These are phyloP conservation scores for Hordeum pubiflorum DNA, from an alignment of 202 grass and related monocot genomes.

Conservation along the genomic window DNA sequence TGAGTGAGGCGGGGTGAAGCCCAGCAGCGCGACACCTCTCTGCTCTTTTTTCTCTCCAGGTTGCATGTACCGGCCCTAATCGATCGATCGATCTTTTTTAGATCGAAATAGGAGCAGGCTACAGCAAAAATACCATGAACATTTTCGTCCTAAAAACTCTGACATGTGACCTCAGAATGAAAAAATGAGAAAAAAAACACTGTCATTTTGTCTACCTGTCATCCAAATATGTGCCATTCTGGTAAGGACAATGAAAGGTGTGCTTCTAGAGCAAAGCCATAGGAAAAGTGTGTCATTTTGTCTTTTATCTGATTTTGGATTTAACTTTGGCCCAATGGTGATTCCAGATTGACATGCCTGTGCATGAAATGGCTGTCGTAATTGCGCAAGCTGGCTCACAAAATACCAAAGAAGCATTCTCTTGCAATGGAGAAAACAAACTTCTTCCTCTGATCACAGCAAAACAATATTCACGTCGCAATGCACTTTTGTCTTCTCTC, in stretches of 20 bases:
- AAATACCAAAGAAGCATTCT: slow-evolving; percentile 27
- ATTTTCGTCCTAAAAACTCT: neutral
- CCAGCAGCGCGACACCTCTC: neutral
- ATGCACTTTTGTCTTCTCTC: slow-evolving; percentile 55
- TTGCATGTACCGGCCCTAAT: neutral
- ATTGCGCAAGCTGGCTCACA: slow-evolving; percentile 23
- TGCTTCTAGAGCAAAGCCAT: neutral
- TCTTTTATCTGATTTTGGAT: neutral
- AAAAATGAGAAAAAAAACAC: neutral
- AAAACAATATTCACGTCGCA: slow-evolving; percentile 64
- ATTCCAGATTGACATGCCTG: slow-evolving; percentile 34
- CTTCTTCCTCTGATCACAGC: slow-evolving; percentile 47
- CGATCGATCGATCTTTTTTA: neutral
- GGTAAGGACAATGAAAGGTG: neutral
- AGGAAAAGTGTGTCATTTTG: neutral
- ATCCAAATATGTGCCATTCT: neutral
- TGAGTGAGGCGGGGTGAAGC: neutral
- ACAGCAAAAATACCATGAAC: neutral
- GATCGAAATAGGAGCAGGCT: neutral
- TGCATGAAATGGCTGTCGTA: slow-evolving; percentile 12
- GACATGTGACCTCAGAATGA: neutral
- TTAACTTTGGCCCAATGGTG: slow-evolving; percentile 8
- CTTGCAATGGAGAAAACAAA: slow-evolving; percentile 33
- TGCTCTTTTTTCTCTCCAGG: neutral
- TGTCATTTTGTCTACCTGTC: neutral